Evolutionary conservation across 371 early-diverging fungal genomes (phyloP), one percentile per base, ranked within the genome.

Genomic region (Mucor irregularis): DNA sequence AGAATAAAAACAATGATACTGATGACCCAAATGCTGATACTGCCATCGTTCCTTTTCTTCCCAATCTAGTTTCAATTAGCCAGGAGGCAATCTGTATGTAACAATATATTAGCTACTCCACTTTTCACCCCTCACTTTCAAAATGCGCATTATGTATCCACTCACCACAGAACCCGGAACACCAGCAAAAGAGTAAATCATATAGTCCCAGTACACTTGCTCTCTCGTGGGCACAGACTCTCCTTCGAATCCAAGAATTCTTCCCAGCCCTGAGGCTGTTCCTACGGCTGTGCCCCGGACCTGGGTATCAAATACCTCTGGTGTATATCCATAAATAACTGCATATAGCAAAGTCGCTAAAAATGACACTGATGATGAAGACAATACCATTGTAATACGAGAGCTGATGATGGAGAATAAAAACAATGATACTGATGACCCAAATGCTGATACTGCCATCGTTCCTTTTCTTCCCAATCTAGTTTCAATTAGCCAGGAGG

Each of bases 251-350:
- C 93, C 93, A 0, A 88, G 82, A 56, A 92, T 76, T 34, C 93
- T 83, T 1, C 88, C 84, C 16, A 89, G 68, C 1, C 91, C 90
- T 1, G 92, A 88, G 0, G 92, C 89, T 10, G 87, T 83, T 4
- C 93, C 94, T 21, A 85, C 85, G 1, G 89, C 92, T 2, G 92
- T 92, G 24, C 92, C 93, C 7, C 94, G 81, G 11, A 89, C 78
- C 9, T 78, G 71, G 0, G 91, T 81, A 17, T 83, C 83, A 63
- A 94, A 94, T 19, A 91, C 92, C 55, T 94, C 94, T 0, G 94
- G 93, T n/a, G 94, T 92, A 53, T 92, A 94, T 0, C 89, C 86
- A 61, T 94, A 94, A 5, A 88, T 82, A 24, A 89, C 89, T 2
- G 92, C 94, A 66, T 92, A 94, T 62, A 91, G 81, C 17, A 91